Evolutionary conservation across 495 filamentous ascomycete species (phyloP).

Genomic region (Penicilliopsis zonata): DNA sequence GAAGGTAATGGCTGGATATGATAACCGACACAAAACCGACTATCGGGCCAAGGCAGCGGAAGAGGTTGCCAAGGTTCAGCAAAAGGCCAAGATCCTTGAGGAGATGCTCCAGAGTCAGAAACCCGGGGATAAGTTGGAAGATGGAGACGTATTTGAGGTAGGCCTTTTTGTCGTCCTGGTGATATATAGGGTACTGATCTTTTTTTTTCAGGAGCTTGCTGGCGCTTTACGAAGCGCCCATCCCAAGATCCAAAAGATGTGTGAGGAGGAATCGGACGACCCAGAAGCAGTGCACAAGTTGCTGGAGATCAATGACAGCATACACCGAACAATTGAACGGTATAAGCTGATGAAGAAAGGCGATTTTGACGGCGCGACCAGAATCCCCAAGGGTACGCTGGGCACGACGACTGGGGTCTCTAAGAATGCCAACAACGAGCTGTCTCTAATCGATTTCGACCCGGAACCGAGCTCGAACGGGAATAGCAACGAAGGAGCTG

Average conservation of each 20-base stretch:
- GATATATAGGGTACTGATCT: constrained; percentile 1
- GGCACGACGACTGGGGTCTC: constrained; percentile 58
- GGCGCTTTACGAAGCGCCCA: constrained; percentile 85
- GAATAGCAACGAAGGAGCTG: constrained; percentile 30
- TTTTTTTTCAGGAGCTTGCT: constrained; percentile 60
- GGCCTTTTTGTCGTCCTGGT: constrained; percentile 3
- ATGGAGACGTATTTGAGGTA: constrained; percentile 89
- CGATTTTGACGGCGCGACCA: constrained; percentile 76
- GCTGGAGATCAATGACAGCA: constrained; percentile 95
- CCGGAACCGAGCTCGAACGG: constrained; percentile 40
- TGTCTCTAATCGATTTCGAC: constrained; percentile 89
- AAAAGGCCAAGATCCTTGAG: constrained; percentile 81
- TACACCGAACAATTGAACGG: constrained; percentile 89
- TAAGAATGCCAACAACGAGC: constrained; percentile 68
- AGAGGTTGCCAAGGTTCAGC: constrained; percentile 84
- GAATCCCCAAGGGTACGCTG: constrained; percentile 72
- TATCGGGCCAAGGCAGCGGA: constrained; percentile 96
- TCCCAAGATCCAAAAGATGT: constrained; percentile 98
- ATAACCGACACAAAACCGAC: constrained; percentile 89
- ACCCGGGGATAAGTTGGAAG: constrained; percentile 67
- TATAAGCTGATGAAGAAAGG: constrained; percentile 93
- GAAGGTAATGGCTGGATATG: constrained; percentile 98
- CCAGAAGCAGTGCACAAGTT: constrained; percentile 91
- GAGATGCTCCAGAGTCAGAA: constrained; percentile 82
- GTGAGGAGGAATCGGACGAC: constrained; percentile 95